Conservation (phyloP, 148 eudicot species). For the Silene conica region DNA sequence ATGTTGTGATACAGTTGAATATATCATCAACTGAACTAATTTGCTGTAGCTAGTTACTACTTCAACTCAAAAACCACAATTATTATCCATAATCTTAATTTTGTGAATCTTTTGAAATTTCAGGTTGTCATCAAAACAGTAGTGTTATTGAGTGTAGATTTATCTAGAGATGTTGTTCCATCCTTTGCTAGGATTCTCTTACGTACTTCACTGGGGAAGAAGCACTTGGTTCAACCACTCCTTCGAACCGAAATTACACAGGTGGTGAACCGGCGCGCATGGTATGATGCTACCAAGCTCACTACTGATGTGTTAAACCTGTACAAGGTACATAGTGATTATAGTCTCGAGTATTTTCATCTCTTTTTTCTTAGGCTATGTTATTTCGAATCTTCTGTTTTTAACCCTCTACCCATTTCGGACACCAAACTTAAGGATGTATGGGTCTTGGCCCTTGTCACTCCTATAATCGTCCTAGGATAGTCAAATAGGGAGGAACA, state of each 20-base stretch:
- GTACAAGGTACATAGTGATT: conserved; percentile 58
- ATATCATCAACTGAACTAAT: too few relatives aligned
- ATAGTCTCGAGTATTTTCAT: background rate
- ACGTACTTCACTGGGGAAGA: conserved; percentile 87
- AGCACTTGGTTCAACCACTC: conserved; percentile 77
- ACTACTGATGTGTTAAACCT: conserved; percentile 78
- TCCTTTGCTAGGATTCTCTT: conserved; percentile 87
- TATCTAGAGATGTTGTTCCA: conserved; percentile 91
- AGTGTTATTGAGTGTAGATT: conserved; percentile 63
- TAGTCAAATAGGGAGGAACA: background rate
- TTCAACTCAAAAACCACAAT: too few relatives aligned
- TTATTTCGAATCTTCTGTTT: background rate
- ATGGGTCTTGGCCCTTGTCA: background rate
- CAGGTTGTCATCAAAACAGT: conserved; percentile 78
- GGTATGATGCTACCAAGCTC: conserved; percentile 95
- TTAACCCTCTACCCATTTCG: background rate
- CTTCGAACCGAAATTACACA: conserved; percentile 93
- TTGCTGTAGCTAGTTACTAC: too few relatives aligned
- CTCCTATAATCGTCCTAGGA: background rate
- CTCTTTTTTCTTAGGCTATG: background rate
- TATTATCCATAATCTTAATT: background rate
- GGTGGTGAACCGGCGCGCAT: conserved; percentile 90
- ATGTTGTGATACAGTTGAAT: too few relatives aligned
- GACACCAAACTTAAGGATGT: background rate
- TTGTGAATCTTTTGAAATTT: background rate